Percentiles rank a stretch among this genome's conserved stretches.
phyloP scores from a whole-genome alignment of 495 filamentous ascomycete genomes.

The Parathielavia appendiculata region DNA sequence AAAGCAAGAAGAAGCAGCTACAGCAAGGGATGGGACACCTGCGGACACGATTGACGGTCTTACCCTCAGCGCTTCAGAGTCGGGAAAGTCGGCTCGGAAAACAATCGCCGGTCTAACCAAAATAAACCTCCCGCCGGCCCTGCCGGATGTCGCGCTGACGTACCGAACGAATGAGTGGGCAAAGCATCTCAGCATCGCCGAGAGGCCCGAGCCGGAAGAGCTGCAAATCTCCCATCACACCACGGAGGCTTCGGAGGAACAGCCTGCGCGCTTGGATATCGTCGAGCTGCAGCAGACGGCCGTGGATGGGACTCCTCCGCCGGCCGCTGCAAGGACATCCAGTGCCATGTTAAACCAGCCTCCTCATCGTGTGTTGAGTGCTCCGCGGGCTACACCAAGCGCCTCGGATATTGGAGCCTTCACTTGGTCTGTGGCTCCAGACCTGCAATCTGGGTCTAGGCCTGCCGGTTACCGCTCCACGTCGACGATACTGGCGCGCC shows the following conservation, averaged over 20 bases:
- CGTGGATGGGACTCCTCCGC: slow-evolving; percentile 42
- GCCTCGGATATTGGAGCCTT: slow-evolving; percentile 12
- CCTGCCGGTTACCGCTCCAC: slow-evolving; percentile 18
- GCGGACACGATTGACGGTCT: slow-evolving; percentile 13
- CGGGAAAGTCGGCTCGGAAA: slow-evolving; percentile 34
- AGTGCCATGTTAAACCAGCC: slow-evolving; percentile 31
- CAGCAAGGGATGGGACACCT: neutral
- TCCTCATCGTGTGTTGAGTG: slow-evolving; percentile 17
- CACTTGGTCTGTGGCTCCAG: slow-evolving; percentile 12
- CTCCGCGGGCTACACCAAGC: slow-evolving; percentile 20
- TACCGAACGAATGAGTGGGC: slow-evolving; percentile 97
- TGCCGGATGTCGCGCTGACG: slow-evolving; percentile 70
- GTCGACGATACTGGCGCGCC: slow-evolving; percentile 20
- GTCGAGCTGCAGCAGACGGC: slow-evolving; percentile 67
- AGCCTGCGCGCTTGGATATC: slow-evolving; percentile 57
- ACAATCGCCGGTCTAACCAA: slow-evolving; percentile 40
- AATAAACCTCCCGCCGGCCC: slow-evolving; percentile 46
- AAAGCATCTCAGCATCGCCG: slow-evolving; percentile 76
- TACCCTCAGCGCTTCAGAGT: slow-evolving; percentile 21
- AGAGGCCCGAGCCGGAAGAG: slow-evolving; percentile 65
- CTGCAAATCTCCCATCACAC: slow-evolving; percentile 35
- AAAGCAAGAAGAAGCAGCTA: neutral
- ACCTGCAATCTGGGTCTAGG: slow-evolving; percentile 14
- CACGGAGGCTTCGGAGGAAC: slow-evolving; percentile 38
- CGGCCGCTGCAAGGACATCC: slow-evolving; percentile 32